A percentile compares a stretch with the other conserved stretches of the same genome.
Conservation (phyloP, 805 yeast species). For the Blastobotrys robertii region DNA sequence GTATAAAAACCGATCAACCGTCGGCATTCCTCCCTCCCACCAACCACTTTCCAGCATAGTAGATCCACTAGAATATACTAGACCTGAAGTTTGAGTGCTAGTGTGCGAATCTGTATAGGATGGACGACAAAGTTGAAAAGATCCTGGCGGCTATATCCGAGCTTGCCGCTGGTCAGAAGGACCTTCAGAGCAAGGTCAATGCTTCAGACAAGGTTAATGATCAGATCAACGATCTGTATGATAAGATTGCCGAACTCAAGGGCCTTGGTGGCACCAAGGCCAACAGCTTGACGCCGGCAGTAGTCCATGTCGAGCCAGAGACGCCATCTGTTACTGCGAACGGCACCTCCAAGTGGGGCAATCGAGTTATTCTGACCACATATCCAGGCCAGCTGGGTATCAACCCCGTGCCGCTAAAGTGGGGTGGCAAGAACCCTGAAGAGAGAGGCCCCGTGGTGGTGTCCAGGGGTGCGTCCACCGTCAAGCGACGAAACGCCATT, state of each 20-base stretch:
- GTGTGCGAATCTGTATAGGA: too few relatives aligned
- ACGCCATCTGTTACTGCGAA: not conserved
- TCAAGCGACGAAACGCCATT: slow-evolving; percentile 47
- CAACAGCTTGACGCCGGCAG: too few relatives aligned
- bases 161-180: slow-evolving; percentile 7
- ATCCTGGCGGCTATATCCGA: slow-evolving; percentile 7
- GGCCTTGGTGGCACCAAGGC: too few relatives aligned
- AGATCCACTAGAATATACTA: too few relatives aligned
- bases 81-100: too few relatives aligned
- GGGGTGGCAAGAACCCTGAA: slow-evolving; percentile 43
- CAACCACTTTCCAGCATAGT: too few relatives aligned
- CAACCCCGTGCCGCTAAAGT: slow-evolving; percentile 39
- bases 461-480: slow-evolving; percentile 40
- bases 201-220: slow-evolving; percentile 4
- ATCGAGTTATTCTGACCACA: slow-evolving; percentile 40
- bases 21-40: too few relatives aligned
- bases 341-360: slow-evolving; percentile 18
- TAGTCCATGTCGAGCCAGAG: too few relatives aligned
- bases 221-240: too few relatives aligned
- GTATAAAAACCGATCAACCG: too few relatives aligned
- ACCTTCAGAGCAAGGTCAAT: slow-evolving; percentile 5
- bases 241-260: too few relatives aligned
- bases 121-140: slow-evolving; percentile 4
- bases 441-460: slow-evolving; percentile 51
- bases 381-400: slow-evolving; percentile 41